A percentile compares a stretch with the other conserved stretches of the same genome.
Conservation (phyloP, 2,329 filamentous ascomycete species). For the Colletotrichum scovillei region DNA sequence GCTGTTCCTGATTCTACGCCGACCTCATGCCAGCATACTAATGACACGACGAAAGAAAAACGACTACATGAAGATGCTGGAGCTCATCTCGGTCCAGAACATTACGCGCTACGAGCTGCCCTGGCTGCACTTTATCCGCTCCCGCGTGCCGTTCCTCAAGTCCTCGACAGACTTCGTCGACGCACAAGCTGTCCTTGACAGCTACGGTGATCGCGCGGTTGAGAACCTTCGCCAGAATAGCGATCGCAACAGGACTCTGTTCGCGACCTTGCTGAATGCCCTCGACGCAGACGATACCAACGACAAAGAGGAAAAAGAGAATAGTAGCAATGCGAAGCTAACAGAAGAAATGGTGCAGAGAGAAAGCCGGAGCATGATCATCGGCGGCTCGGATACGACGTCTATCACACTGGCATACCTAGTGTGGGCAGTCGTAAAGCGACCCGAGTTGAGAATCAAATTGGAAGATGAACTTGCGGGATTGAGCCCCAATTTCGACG, state of each 20-base stretch:
- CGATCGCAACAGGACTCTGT: not conserved
- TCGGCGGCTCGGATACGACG: slow-evolving; percentile 65
- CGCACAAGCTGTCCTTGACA: not conserved
- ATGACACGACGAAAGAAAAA: not conserved
- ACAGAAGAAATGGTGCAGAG: slow-evolving; percentile 46
- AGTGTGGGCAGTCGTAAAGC: slow-evolving; percentile 50
- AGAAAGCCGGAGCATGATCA: slow-evolving; percentile 57
- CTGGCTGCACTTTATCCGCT: not conserved
- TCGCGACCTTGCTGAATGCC: not conserved
- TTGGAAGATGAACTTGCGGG: slow-evolving; percentile 49
- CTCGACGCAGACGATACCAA: not conserved
- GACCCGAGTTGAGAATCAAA: slow-evolving; percentile 42
- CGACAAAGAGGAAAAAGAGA: not conserved
- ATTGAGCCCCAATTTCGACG: slow-evolving; percentile 40
- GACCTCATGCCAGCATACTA: not conserved
- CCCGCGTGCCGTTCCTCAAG: not conserved
- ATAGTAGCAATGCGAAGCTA: not conserved
- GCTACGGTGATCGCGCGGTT: slow-evolving; percentile 11
- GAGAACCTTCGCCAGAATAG: not conserved
- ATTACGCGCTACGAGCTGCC: slow-evolving; percentile 15
- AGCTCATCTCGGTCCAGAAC: slow-evolving; percentile 18
- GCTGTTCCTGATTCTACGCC: too few species aligned
- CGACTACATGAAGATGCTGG: slow-evolving; percentile 17
- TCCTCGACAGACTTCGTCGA: not conserved
- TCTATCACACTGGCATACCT: slow-evolving; percentile 61